Percentiles rank a stretch among this genome's conserved stretches.
Conservation (phyloP, 495 filamentous ascomycete species). For the Chaetomium cochliodes region DNA sequence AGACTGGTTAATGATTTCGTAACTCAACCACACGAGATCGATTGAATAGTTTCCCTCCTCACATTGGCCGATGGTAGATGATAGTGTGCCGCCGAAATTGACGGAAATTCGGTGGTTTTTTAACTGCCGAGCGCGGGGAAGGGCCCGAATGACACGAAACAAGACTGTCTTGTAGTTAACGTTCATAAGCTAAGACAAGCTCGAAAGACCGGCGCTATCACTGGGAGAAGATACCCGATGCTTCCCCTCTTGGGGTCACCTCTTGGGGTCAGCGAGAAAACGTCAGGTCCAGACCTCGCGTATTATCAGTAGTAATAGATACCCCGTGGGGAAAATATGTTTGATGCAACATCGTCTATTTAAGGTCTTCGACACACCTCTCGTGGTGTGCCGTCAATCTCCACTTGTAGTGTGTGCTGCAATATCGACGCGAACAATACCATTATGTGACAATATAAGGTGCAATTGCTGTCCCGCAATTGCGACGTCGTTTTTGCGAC, state of each 20-base stretch:
- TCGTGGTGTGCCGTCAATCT: neutral
- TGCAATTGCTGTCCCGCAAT: too few relatives aligned
- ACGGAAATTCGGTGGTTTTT: constrained; percentile 1
- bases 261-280: neutral
- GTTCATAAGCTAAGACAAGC: neutral
- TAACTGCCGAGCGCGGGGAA: constrained; percentile 4
- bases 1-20: too few relatives aligned
- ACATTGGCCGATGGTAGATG: too few relatives aligned
- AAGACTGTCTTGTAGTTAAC: neutral
- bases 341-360: neutral
- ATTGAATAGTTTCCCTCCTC: too few relatives aligned
- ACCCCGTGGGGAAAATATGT: neutral
- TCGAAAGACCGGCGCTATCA: neutral
- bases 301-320: too few relatives aligned
- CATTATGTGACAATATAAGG: too few relatives aligned
- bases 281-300: neutral
- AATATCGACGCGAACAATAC: neutral
- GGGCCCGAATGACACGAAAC: neutral
- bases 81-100: neutral
- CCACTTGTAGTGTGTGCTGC: neutral
- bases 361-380: neutral
- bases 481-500: too few relatives aligned
- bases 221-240: neutral
- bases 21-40: too few relatives aligned
- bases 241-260: neutral